Evolutionary conservation across 352 stramenopile genomes (phyloP), one percentile per base, ranked within the genome.

Genomic region (Phytophthora idaei): DNA sequence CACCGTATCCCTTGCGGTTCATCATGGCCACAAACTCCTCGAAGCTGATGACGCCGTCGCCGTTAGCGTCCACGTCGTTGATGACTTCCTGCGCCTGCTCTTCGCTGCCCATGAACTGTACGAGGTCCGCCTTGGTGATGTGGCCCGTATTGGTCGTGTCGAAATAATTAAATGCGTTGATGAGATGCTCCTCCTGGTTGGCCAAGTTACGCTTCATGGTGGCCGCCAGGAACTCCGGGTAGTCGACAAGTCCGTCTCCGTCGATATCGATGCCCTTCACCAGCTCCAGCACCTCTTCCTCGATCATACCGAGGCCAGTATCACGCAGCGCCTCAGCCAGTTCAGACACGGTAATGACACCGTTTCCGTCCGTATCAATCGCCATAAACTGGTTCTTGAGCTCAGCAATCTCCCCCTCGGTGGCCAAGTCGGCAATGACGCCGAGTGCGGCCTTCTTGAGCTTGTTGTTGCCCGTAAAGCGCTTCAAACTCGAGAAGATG

Each of bases 11-110:
- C 78, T 92, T 90, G 60, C 87, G 85, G 71, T 93, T 76, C 90
- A 97, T 97, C 87, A 97, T 96, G 28, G 69, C 70, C 49, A 94
- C 78, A 67, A 98, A 98, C 69, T 98, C 94, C 27, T 97, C 82
- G 63, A 97, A 98, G 70, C 80, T 96, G 69, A 98, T 97, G 47
- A 90, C 71, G 10, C 92, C 92, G 69, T 98, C 94, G 44, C 91
- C 83, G 65, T 98, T 93, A 36, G 72, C 76, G 69, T 98, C 92
- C 34, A 98, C 81, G n/a, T 97, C 90, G 39, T 93, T 61, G 54
- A 98, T 97, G 39, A 98, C 81, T 51, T 98, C 92, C 50, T 93
- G 81, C 41, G 92, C 94, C 56, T 98, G 92, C 57, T 94, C 86
- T 60, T 97, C 88, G 64, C 87, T 96, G 50, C 93, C 90, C 85